Base-by-base conservation (phyloP, 2,329 filamentous ascomycete species). In the Orbilia oligospora region DNA sequence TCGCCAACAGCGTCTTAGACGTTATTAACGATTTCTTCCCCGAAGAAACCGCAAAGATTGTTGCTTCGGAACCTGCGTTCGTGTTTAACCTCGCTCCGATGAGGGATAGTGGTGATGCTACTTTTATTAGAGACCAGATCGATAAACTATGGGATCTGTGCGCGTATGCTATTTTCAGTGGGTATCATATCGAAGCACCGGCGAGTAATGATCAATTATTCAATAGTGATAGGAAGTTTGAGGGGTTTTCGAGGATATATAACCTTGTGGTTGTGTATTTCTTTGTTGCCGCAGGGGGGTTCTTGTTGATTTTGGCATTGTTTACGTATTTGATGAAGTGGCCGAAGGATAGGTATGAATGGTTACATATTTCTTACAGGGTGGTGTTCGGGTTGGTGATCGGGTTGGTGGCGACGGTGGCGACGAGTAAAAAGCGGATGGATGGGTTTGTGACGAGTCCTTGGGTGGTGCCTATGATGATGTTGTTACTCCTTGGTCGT, bases 281-380 rank as follows among this genome's bases (percentile, higher is more conserved):
- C 27, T 82, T 85, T 30, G 81, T 85, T 12, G 51, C 83, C n/a
- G 83, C 80, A 0, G 81, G 83, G 0, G 70, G 64, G 30, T 61
- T 81, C 22, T 75, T 82, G 67, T 81, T 83, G 18, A 83, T 85
- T 38, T 73, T 80, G 14, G 81, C 75, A 65, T 53, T 83, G 48
- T 85, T 85, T 80, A 83, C 85, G 5, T 80, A 85, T 79, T 82
- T 86, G 12, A 85, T 85, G 79, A 83, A 84, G n/a, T 83, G 84
- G 80, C 84, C 83, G 56, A 82, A 82, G 70, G 85, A 86, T 73
- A 66, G 84, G 14, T 85, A 84, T 81, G 85, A 86, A 80, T 84
- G 53, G 53, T 48, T 78, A 41, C 75, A 82, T 71, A 83, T 84
- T 16, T 84, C 84, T 22, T 80, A 85, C 65, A 82, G 83, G 38